Evolutionary conservation across 2,329 filamentous ascomycete species (phyloP), one percentile per base, ranked within the genome.

Genomic region (Elsinoe fawcettii): DNA sequence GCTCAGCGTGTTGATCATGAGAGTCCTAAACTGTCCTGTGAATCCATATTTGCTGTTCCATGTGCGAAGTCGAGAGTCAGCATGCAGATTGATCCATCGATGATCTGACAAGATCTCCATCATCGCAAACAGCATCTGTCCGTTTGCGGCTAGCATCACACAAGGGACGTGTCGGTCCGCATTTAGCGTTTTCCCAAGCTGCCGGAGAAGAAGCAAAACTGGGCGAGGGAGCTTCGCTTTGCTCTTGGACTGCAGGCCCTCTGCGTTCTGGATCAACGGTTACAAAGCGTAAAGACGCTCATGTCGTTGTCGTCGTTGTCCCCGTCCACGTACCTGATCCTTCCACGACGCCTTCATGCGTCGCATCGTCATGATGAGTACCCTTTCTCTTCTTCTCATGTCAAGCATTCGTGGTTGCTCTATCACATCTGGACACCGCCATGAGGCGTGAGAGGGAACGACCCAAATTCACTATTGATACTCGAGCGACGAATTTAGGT

Each of bases 401-500:
- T 25, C 16, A 12, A 18, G 6, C 27, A 51, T 9, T 34, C 20
- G 27, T 25, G 27, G 34, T 18, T 39, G 14, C 51, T 5, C 32
- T 41, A 8, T 20, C 18, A 39, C 36, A 6, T 30, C 16, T 37
- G 14, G 14, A 25, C 18, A 37, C 32, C 53, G 53, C 37, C 53
- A 53, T 53, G 49, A 53, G 34, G 49, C 32, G 30, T 16, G 49
- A 25, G 11, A 23, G 53, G 30, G 27, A 34, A 27, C 8, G 34
- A 32, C 53, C 53, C 23, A 22, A 18, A 20, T 55, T 55, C 53
- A 55, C 53, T 5, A 55, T 55, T 44, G 37, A 55, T 23, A 55
- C 37, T 20, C n/a, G 49, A n/a, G 34, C 34, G 7, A 22, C 34
- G 14, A 32, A 55, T 25, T n/a, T 18, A 32, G 25, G 8, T 20